Base-by-base conservation (phyloP, 1,139 yeast genomes). In the Candida sojae region DNA sequence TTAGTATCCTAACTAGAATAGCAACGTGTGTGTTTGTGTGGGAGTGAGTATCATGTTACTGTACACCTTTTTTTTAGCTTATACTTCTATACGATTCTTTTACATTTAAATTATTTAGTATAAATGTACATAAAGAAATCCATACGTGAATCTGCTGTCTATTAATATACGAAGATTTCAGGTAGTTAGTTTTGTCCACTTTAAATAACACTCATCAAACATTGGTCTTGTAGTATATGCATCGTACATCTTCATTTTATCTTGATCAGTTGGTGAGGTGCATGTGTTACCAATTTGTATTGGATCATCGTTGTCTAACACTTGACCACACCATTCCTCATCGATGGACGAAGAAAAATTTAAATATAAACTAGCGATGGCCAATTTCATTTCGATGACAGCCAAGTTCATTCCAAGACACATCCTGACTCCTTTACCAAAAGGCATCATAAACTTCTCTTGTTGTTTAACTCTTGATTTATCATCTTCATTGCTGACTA, bases 401-500 rank as follows among this genome's bases (percentile, higher is more conserved):
- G 91, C 92, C 48, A 86, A 67, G 57, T 85, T 76, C 84, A 83
- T 79, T 0, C 92, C 92, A 48, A 84, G 68, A 57, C 92, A 86
- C 91, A 84, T 84, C 51, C 91, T 68, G n/a, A 83, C 74, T 1
- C 92, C 92, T 42, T 82, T 79, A 1, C 92, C 91, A 68, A 86
- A 86, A 0, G 87, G 84, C 77, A 84, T 79, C 75, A 84, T 78
- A 55, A 73, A 74, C 49, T 72, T 75, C 50, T 75, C 73, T 79
- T 83, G 85, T 13, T 48, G 46, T 45, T 68, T 72, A 26, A 78
- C 58, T 42, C 85, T 65, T 4, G 55, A 56, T 39, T 57, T 62
- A 2, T 69, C 42, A 55, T 78, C 82, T 13, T 55, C 56, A 10
- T 61, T 59, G 47, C 66, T 55, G 46, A 64, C 63, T 31, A 83